Base-by-base conservation (phyloP, 1,139 yeast genomes). In the Sugiyamaella japonica region DNA sequence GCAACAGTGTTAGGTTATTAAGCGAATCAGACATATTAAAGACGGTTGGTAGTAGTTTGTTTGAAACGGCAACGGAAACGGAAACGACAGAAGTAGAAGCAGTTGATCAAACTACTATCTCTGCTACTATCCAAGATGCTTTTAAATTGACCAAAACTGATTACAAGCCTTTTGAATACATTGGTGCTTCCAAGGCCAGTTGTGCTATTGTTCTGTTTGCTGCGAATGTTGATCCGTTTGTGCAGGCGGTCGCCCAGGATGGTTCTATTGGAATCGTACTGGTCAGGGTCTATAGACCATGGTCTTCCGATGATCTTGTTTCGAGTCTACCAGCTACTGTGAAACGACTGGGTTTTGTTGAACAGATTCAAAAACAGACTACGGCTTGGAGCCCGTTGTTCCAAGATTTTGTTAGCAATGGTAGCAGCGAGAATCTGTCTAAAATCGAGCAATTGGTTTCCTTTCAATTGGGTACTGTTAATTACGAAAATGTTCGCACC, bases 281-380 rank as follows among this genome's bases (percentile, higher is more conserved):
- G 6, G 75, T 88, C 48, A 81, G 85, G 42, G 79, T 82, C 29
- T 86, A 85, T 73, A 79, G 86, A 64, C 97, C 97, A 12, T 87
- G 89, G 74, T 74, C 79, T 58, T 72, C 85, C 52, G 70, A 72
- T 12, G 70, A 73, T 16, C 74, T 89, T 43, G 73, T 85, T 50
- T 66, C 75, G 2, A 66, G 73, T 1, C 66, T 89, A 39, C 93
- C 95, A 29, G 61, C 77, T 0, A 68, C 82, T 1, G 80, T 85
- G 37, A 76, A 76, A 52, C 76, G 81, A 28, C 73, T 91, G 53
- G 84, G 85, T 1, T 74, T 89, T 45, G 77, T 87, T 16, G 89
- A 81, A 71, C 96, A 80, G 73, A 73, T 76, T 50, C 73, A 76
- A 43, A 73, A 71, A 54, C 76, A 66, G 48, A 70, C 83, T 12